Base-by-base conservation (phyloP, 148 eudicot species). In the Salicornia ramosissima region DNA sequence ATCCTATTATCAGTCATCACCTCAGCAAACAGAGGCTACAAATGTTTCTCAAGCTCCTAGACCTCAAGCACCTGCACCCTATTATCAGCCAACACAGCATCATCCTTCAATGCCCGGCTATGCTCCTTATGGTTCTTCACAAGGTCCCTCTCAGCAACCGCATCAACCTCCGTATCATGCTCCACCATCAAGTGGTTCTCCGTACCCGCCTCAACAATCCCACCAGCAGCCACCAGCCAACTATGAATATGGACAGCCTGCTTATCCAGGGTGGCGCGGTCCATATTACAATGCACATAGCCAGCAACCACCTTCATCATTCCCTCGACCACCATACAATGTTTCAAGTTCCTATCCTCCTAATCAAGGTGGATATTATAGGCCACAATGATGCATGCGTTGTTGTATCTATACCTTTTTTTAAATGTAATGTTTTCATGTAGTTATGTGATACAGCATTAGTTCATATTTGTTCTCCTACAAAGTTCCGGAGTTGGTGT, bases 251-350 rank as follows among this genome's bases (percentile, higher is more conserved):
- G 97, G 98, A 19, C 98, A 94, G 64, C 96, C 97, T 28, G 96
- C 91, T 28, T 91, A 94, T 72, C 96, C 93, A 0, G 97, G 97
- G 30, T 94, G 99, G 99, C 88, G 83, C 28, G 96, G 93, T 36
- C 86, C 89, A 40, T 94, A 89, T 79, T 89, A 89, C 66, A 89
- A 89, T 62, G 77, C 84, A 22, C 85, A 81, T 6, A 71, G 84
- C 40, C 97, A 87, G 79, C 96, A 91, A 77, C 84, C 89, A 77
- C 84, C 89, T 2, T 85, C 88, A 50, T 71, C 85, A 28, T 72
- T 79, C 76, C 97, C 98, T 25, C 85, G 87, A 40, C 98, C 98
- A 39, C 99, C 99, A 39, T 94, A 94, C 79, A 83, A 84, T 3
- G 69, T 71, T 51, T 91, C 89, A 8, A 68, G 85, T 57, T 84